phyloP scores from a whole-genome alignment of 768 basidiomycete genomes.

The Hypholoma fasciculare region DNA sequence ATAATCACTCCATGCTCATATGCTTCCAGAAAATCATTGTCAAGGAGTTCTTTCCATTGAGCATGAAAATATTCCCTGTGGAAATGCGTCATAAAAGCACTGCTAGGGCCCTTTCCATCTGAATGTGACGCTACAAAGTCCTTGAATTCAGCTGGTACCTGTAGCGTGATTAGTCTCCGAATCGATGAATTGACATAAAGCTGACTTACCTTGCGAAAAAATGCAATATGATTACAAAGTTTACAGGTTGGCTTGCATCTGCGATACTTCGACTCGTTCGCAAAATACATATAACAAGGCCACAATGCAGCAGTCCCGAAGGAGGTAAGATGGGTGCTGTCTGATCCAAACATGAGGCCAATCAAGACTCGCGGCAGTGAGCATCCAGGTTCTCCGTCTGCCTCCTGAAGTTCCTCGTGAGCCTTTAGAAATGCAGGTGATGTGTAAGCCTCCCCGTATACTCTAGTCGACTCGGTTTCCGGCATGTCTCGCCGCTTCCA shows the following conservation, averaged over 20 bases:
- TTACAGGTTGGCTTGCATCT: background rate
- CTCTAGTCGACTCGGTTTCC: no score
- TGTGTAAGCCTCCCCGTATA: no score
- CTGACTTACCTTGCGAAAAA: background rate
- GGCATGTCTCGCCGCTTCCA: no score
- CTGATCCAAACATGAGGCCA: background rate
- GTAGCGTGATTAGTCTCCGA: no score
- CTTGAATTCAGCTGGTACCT: no score
- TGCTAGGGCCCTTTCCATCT: no score
- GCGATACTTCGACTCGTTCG: background rate
- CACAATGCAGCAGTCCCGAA: background rate
- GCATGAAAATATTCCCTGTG: slow-evolving; percentile 29
- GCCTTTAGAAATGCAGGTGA: no score
- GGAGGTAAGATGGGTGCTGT: background rate
- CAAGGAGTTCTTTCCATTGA: slow-evolving; percentile 22
- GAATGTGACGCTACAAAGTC: no score
- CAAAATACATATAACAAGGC: background rate
- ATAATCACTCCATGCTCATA: slow-evolving; percentile 31
- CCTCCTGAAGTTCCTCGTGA: no score
- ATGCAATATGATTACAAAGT: background rate
- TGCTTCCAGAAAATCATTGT: slow-evolving; percentile 14
- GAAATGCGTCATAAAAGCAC: slow-evolving; percentile 19
- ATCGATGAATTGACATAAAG: no score
- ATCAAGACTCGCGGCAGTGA: background rate
- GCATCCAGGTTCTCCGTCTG: no score